Conservation (phyloP, 805 yeast genomes). For the Metschnikowia reukaufii region DNA sequence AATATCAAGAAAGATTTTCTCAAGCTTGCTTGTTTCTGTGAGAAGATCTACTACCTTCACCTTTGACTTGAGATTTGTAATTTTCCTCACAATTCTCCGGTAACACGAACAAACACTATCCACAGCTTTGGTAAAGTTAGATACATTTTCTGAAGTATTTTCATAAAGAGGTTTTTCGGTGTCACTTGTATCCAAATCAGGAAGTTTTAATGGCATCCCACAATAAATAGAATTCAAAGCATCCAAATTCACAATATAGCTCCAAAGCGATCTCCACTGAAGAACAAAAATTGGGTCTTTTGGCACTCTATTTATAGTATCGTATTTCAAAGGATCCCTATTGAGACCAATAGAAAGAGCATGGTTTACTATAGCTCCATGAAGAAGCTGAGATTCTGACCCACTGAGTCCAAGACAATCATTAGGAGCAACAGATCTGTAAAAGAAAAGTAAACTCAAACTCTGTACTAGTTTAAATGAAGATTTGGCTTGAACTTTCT, state of each 20-base stretch:
- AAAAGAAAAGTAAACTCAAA: slow-evolving; percentile 33
- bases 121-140: slow-evolving; percentile 15
- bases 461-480: slow-evolving; percentile 38
- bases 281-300: slow-evolving; percentile 27
- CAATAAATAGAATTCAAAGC: slow-evolving; percentile 34
- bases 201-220: slow-evolving; percentile 32
- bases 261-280: slow-evolving; percentile 42
- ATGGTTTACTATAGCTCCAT: slow-evolving; percentile 38
- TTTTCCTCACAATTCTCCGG: slow-evolving; percentile 28
- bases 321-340: slow-evolving; percentile 38
- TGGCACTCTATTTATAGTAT: slow-evolving; percentile 30
- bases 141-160: slow-evolving; percentile 11
- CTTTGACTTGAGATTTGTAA: slow-evolving; percentile 27
- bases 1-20: slow-evolving; percentile 32
- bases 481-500: slow-evolving; percentile 29
- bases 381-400: slow-evolving; percentile 38
- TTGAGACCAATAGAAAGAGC: slow-evolving; percentile 42
- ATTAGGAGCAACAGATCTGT: slow-evolving; percentile 39
- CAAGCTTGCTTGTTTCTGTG: slow-evolving; percentile 36
- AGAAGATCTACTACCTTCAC: slow-evolving; percentile 39
- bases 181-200: slow-evolving; percentile 31
- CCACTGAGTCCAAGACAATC: slow-evolving; percentile 44
- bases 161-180: slow-evolving; percentile 29
- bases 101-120: slow-evolving; percentile 27
- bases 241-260: slow-evolving; percentile 29